Evolutionary conservation across 768 basidiomycete genomes (phyloP).

Genomic region (Suillus alpinus): DNA sequence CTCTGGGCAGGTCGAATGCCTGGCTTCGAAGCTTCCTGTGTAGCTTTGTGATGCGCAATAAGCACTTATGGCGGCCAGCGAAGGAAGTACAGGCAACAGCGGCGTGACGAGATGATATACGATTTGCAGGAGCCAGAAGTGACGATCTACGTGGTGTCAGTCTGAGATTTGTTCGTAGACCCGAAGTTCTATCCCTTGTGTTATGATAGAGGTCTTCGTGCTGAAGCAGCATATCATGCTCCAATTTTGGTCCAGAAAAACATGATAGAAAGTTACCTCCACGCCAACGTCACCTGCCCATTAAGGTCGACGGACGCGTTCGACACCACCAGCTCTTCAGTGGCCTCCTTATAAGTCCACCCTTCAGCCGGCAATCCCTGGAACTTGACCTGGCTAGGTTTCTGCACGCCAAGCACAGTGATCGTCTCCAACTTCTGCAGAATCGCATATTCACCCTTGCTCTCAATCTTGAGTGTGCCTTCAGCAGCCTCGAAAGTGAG

Average conservation of each 20-base stretch:
- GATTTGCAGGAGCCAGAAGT: too few relatives aligned
- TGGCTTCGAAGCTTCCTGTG: too few relatives aligned
- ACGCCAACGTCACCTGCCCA: constrained; percentile 29
- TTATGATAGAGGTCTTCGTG: not conserved
- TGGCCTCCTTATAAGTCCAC: constrained; percentile 40
- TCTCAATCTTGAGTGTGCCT: constrained; percentile 36
- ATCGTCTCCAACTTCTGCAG: constrained; percentile 47
- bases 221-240: not conserved
- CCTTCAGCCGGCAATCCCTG: constrained; percentile 31
- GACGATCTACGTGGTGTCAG: too few relatives aligned
- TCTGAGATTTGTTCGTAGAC: constrained; percentile 28
- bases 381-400: constrained; percentile 39
- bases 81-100: too few relatives aligned
- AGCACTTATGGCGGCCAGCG: too few relatives aligned
- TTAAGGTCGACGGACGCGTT: constrained; percentile 45
- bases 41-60: too few relatives aligned
- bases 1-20: too few relatives aligned
- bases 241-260: not conserved
- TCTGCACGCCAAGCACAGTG: constrained; percentile 56
- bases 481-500: constrained; percentile 42
- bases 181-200: not conserved
- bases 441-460: constrained; percentile 34
- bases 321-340: constrained; percentile 41
- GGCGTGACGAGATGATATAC: too few relatives aligned
- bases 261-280: constrained; percentile 21